Base-by-base conservation (phyloP, 345 rosid species). In the Acer saccharum region DNA sequence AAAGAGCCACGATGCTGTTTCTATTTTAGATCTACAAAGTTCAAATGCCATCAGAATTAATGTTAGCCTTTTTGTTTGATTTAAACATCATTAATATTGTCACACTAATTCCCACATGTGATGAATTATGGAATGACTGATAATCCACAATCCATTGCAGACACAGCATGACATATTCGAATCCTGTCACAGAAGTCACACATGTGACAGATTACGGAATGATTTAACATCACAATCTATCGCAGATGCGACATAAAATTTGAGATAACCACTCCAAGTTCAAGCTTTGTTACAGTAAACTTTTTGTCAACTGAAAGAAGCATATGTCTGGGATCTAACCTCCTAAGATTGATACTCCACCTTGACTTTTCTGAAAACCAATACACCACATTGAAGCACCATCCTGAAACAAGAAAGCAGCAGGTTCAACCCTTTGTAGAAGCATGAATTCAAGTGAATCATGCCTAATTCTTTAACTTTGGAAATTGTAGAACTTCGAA, bases 361-460 rank as follows among this genome's bases (percentile, higher is more conserved):
- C 92, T 17, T 75, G 91, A 79, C 80, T 84, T 83, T 83, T 89
- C 77, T 81, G 84, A 76, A 97, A 91, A 69, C 99, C 98, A 20
- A 93, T 86, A 88, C 99, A 97, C 99, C 99, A 94, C 83, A 91
- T 77, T 39, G 90, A 79, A 77, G 92, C 88, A 78, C 90, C 93
- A 78, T 88, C 90, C 99, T 97, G 89, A 20, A 68, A 77, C 65
- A 73, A 63, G 62, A 61, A 77, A 72, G 39, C 20, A 64, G 62
- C 21, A 61, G 27, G 17, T 71, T 54, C 71, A 69, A 58, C 29
- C 52, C 76, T 69, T 65, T 11, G 48, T 21, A 67, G n/a, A 44
- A 44, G 73, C 18, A 73, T 9, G 3, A 46, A 69, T 66, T 65
- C 65, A 54, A 13, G 65, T 50, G 54, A 62, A 60, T 27, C 39